Conservation (phyloP, 2,329 filamentous ascomycete genomes). For the Aureobasidium sp. region DNA sequence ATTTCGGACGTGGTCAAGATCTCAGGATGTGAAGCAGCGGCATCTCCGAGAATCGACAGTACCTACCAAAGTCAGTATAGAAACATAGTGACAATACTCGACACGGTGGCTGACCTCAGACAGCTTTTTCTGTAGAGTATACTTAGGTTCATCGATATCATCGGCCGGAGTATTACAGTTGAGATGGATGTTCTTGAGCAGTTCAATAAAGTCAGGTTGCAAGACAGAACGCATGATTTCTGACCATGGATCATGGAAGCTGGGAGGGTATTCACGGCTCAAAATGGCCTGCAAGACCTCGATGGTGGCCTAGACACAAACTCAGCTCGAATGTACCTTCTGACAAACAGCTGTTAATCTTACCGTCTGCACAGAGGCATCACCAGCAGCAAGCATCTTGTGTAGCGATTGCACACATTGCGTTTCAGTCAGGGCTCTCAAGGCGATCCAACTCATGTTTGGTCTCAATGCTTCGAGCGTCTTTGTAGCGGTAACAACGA, state of each 20-base stretch:
- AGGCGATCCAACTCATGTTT: conserved; percentile 79
- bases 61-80: conserved; percentile 46
- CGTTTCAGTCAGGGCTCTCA: conserved; percentile 68
- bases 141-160: conserved; percentile 85
- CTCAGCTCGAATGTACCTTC: conserved; percentile 21
- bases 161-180: conserved; percentile 40
- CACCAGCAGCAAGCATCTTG: conserved; percentile 60
- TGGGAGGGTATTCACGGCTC: conserved; percentile 49
- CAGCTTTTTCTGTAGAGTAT: conserved; percentile 86
- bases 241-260: conserved; percentile 53
- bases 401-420: conserved; percentile 65
- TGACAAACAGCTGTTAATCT: conserved; percentile 23
- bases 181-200: conserved; percentile 28
- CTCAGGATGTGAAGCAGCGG: conserved; percentile 69
- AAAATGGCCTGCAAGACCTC: conserved; percentile 33
- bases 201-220: conserved; percentile 25
- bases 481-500: conserved; percentile 66
- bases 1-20: conserved; percentile 57
- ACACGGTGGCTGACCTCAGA: conserved; percentile 60
- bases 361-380: conserved; percentile 69
- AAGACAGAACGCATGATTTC: conserved; percentile 25
- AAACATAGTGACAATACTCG: background rate
- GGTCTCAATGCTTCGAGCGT: conserved; percentile 71
- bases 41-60: conserved; percentile 76
- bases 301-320: conserved; percentile 48